A percentile compares a stretch with the other conserved stretches of the same genome.
Conservation (phyloP, 768 basidiomycete genomes). For the Artomyces pyxidatus region DNA sequence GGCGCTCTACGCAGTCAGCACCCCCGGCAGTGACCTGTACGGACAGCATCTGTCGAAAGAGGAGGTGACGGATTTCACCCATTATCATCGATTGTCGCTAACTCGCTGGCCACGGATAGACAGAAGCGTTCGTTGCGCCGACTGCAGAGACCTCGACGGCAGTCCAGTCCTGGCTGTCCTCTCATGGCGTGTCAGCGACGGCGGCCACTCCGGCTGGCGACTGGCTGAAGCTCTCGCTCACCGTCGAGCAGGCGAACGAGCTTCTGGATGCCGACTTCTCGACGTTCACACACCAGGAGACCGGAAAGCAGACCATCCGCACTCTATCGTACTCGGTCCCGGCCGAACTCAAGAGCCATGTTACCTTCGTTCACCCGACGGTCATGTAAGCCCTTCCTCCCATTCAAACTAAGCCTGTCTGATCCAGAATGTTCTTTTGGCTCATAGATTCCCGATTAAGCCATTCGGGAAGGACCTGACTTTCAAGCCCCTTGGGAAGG, state of each 20-base stretch:
- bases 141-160: neutral
- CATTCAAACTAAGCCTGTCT: neutral
- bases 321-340: slow-evolving; percentile 14
- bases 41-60: neutral
- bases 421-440: neutral
- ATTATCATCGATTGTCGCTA: neutral
- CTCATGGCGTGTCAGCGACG: slow-evolving; percentile 7
- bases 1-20: neutral
- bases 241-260: slow-evolving; percentile 13
- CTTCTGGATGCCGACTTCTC: slow-evolving; percentile 10
- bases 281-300: slow-evolving; percentile 6
- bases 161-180: slow-evolving; percentile 3
- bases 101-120: neutral
- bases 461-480: neutral
- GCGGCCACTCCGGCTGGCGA: slow-evolving; percentile 11
- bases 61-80: neutral
- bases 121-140: slow-evolving; percentile 2
- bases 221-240: slow-evolving; percentile 4
- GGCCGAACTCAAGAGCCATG: slow-evolving; percentile 1
- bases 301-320: slow-evolving; percentile 6
- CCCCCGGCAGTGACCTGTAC: neutral
- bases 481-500: neutral
- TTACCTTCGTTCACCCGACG: slow-evolving; percentile 13
- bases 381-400: neutral
- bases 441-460: neutral